Conservation (phyloP, 1,139 yeast genomes). For the Yamadazyma sp. region DNA sequence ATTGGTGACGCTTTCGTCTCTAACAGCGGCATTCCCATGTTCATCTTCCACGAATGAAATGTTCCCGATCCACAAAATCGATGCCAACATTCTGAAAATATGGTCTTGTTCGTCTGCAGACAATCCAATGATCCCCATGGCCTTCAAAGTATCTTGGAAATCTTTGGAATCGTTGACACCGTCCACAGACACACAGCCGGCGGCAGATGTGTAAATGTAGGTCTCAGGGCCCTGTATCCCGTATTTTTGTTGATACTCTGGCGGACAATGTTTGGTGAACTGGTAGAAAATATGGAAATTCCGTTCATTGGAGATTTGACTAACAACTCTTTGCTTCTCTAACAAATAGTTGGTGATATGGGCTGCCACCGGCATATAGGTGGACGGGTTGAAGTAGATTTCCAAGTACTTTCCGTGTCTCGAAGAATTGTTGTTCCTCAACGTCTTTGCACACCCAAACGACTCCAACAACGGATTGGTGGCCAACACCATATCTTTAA, state of each 20-base stretch:
- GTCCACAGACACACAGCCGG: slow-evolving; percentile 82
- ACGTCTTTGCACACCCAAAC: slow-evolving; percentile 97
- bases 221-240: slow-evolving; percentile 95
- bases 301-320: slow-evolving; percentile 89
- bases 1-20: slow-evolving; percentile 86
- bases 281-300: slow-evolving; percentile 97
- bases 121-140: slow-evolving; percentile 88
- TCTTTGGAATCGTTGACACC: slow-evolving; percentile 84
- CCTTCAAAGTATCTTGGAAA: slow-evolving; percentile 74
- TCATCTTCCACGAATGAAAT: slow-evolving; percentile 82
- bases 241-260: slow-evolving; percentile 73
- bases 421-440: slow-evolving; percentile 93
- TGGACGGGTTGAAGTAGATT: slow-evolving; percentile 73
- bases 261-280: slow-evolving; percentile 88
- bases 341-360: slow-evolving; percentile 92
- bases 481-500: slow-evolving; percentile 96
- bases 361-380: slow-evolving; percentile 88
- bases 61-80: slow-evolving; percentile 94
- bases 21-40: slow-evolving; percentile 77
- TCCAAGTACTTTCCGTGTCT: slow-evolving; percentile 97
- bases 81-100: slow-evolving; percentile 80
- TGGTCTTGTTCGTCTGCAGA: slow-evolving; percentile 82
- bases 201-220: slow-evolving; percentile 82
- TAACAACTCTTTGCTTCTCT: slow-evolving; percentile 94
- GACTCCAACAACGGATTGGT: slow-evolving; percentile 96